Conservation (phyloP, 768 basidiomycete species). For the Hericium alpestre region DNA sequence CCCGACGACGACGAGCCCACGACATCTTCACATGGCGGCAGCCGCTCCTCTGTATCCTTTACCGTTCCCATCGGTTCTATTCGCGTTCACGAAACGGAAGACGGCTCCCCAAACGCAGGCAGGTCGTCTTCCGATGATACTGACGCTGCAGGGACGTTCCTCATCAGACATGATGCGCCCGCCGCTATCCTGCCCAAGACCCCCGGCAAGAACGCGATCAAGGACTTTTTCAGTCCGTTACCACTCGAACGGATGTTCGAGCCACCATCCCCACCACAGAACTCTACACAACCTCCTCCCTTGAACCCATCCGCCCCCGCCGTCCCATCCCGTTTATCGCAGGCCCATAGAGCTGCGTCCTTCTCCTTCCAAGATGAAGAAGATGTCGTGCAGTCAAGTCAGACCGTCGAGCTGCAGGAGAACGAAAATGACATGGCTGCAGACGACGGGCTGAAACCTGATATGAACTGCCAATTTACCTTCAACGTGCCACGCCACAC, state of each 20-base stretch:
- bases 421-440: constrained; percentile 37
- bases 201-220: constrained; percentile 54
- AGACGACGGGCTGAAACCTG: constrained; percentile 33
- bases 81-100: constrained; percentile 24
- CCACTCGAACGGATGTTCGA: constrained; percentile 89
- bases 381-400: constrained; percentile 15
- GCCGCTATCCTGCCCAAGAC: constrained; percentile 53
- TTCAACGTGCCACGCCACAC: constrained; percentile 51
- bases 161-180: constrained; percentile 61
- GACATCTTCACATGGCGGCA: constrained; percentile 16
- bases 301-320: constrained; percentile 13
- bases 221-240: constrained; percentile 82
- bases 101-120: constrained; percentile 11
- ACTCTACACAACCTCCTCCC: constrained; percentile 11
- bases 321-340: constrained; percentile 27
- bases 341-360: constrained; percentile 21
- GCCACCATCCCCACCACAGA: constrained; percentile 73
- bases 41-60: constrained; percentile 18
- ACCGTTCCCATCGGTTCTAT: constrained; percentile 46
- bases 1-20: constrained; percentile 39
- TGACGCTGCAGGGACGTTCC: constrained; percentile 53
- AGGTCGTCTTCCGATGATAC: constrained; percentile 12
- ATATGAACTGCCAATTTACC: constrained; percentile 57
- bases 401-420: constrained; percentile 34
- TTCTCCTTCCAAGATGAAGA: neutral